Percentiles rank a stretch among this genome's conserved stretches.
Evolutionary conservation across 2,329 filamentous ascomycete species (phyloP).

Genomic region (Xylariaceae sp.): DNA sequence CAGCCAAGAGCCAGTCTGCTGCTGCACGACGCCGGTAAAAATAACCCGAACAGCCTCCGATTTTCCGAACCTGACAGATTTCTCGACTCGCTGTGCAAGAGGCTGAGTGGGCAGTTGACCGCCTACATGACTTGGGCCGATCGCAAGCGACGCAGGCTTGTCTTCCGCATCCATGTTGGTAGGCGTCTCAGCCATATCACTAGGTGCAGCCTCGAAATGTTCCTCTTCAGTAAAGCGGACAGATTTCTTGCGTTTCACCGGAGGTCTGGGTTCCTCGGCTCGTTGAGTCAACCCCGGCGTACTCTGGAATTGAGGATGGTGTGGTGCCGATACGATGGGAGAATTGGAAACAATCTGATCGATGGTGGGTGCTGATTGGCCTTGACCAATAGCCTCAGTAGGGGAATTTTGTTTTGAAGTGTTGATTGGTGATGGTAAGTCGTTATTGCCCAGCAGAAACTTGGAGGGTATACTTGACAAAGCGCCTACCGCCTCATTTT

Average conservation of each 20-base stretch:
- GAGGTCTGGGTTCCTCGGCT: neutral
- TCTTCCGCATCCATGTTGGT: neutral
- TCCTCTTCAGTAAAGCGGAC: slow-evolving; percentile 33
- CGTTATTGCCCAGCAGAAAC: slow-evolving; percentile 26
- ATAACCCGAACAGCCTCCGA: slow-evolving; percentile 20
- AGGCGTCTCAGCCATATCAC: neutral
- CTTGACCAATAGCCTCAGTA: neutral
- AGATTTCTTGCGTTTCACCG: slow-evolving; percentile 33
- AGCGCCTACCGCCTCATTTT: slow-evolving; percentile 39
- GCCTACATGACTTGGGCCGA: slow-evolving; percentile 25
- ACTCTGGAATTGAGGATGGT: slow-evolving; percentile 2
- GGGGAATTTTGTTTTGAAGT: slow-evolving; percentile 6
- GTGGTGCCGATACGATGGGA: neutral
- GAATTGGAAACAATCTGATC: neutral
- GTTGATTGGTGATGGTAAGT: slow-evolving; percentile 5
- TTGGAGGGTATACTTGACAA: slow-evolving; percentile 30
- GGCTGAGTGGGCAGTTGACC: neutral
- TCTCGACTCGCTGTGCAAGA: slow-evolving; percentile 21
- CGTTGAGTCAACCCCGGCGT: slow-evolving; percentile 2
- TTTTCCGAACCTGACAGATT: slow-evolving; percentile 22
- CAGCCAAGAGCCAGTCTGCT: slow-evolving; percentile 19
- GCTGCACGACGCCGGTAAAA: slow-evolving; percentile 11
- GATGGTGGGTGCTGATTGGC: neutral
- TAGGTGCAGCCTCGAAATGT: slow-evolving; percentile 10
- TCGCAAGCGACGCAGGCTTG: slow-evolving; percentile 18